Evolutionary conservation across 1,284 basidiomycete genomes (phyloP).

Genomic region (Fomitiporia mediterranea): DNA sequence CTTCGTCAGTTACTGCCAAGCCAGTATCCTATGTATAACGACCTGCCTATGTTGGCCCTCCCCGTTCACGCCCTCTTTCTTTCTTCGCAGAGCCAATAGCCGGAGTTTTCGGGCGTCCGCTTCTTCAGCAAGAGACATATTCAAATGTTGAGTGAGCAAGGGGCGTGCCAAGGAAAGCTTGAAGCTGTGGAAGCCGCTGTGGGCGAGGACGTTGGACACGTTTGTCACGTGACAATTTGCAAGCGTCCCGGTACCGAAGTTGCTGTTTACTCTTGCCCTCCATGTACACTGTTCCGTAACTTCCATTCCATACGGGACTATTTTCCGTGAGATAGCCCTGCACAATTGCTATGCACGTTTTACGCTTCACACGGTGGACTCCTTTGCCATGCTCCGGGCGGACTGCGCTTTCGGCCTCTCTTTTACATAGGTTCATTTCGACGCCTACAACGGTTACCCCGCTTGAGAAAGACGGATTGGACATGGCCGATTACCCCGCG

Average conservation of each 20-base stretch:
- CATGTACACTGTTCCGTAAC: no score
- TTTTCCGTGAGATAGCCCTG: no score
- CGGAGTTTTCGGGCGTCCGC: constrained; percentile 85
- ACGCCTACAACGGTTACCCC: not conserved
- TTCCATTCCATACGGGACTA: no score
- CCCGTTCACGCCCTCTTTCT: constrained; percentile 56
- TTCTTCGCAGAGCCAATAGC: constrained; percentile 73
- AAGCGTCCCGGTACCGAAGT: no score
- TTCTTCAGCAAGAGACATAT: constrained; percentile 78
- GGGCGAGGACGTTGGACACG: no score
- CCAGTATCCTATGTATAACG: constrained; percentile 9
- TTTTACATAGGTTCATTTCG: not conserved
- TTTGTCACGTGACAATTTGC: no score
- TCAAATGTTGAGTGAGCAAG: not conserved
- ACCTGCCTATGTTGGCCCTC: constrained; percentile 28
- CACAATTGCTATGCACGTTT: not conserved
- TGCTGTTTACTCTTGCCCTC: no score
- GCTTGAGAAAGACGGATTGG: constrained; percentile 26
- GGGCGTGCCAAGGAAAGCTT: no score
- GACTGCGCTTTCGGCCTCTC: not conserved
- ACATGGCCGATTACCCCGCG: constrained; percentile 69
- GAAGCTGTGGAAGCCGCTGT: no score
- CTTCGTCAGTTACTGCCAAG: not conserved
- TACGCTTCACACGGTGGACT: not conserved
- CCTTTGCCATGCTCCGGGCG: not conserved